phyloP scores from a whole-genome alignment of 805 yeast species.

The Sugiyamaella valdiviana region DNA sequence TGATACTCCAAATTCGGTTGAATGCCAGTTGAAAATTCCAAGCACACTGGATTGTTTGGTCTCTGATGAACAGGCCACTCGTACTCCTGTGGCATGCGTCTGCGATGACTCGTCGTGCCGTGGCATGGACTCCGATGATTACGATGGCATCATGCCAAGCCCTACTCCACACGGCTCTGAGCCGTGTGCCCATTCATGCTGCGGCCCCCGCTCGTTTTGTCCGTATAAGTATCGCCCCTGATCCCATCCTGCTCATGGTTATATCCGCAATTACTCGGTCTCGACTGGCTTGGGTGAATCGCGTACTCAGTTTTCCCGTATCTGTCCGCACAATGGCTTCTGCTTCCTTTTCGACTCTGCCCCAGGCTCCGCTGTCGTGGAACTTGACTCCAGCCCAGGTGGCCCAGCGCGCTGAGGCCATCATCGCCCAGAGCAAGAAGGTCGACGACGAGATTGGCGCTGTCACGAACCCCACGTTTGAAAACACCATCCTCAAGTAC shows the following conservation, averaged over 20 bases:
- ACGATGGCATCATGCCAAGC: not conserved
- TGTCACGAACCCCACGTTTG: constrained; percentile 47
- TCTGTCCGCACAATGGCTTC: constrained; percentile 3
- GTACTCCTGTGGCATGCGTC: no score
- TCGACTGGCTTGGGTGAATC: not conserved
- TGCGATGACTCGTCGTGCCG: no score
- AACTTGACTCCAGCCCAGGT: constrained; percentile 49
- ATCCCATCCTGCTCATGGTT: not conserved
- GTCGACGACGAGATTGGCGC: constrained; percentile 52
- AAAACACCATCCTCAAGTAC: constrained; percentile 48
- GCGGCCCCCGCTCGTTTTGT: not conserved
- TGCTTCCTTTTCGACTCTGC: not conserved
- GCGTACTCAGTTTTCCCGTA: not conserved
- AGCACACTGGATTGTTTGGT: no score
- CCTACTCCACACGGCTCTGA: not conserved
- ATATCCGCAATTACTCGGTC: not conserved
- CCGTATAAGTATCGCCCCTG: not conserved
- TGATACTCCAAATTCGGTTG: no score
- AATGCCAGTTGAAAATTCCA: no score
- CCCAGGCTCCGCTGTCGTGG: constrained; percentile 47
- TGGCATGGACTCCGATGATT: not conserved
- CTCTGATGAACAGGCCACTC: no score
- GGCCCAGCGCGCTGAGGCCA: constrained; percentile 36
- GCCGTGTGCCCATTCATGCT: not conserved
- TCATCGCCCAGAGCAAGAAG: constrained; percentile 39